Percentiles rank a stretch among this genome's conserved stretches.
phyloP scores from a whole-genome alignment of 2,329 filamentous ascomycete genomes.

The Sordariomycetes sp. region DNA sequence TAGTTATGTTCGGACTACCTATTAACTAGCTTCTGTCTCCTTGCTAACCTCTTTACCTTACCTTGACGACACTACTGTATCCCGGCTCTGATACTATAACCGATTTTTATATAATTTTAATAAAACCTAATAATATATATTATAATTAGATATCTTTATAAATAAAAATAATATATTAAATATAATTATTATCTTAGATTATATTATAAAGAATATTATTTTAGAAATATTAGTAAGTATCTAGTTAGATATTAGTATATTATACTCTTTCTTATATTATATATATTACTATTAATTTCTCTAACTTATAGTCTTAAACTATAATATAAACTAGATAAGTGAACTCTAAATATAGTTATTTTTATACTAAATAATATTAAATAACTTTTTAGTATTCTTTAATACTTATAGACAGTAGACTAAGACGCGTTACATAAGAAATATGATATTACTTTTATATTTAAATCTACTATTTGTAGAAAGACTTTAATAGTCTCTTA shows the following conservation, averaged over 20 bases:
- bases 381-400: not conserved
- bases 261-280: not conserved
- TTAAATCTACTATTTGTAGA: not conserved
- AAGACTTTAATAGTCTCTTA: not conserved
- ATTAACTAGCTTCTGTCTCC: too few relatives aligned
- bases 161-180: not conserved
- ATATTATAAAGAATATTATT: not conserved
- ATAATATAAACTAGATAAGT: not conserved
- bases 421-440: not conserved
- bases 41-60: too few relatives aligned
- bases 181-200: not conserved
- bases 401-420: not conserved
- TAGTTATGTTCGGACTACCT: too few relatives aligned
- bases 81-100: too few relatives aligned
- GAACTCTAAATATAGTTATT: not conserved
- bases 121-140: not conserved
- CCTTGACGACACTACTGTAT: too few relatives aligned
- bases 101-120: not conserved
- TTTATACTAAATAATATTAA: not conserved
- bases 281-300: not conserved
- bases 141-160: not conserved
- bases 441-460: not conserved
- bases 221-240: not conserved
- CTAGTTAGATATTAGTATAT: not conserved
- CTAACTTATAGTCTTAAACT: not conserved